These are phyloP conservation scores for Euphorbia tirucalli DNA, from an alignment of 345 rosid genomes.

Conservation along the genomic window DNA sequence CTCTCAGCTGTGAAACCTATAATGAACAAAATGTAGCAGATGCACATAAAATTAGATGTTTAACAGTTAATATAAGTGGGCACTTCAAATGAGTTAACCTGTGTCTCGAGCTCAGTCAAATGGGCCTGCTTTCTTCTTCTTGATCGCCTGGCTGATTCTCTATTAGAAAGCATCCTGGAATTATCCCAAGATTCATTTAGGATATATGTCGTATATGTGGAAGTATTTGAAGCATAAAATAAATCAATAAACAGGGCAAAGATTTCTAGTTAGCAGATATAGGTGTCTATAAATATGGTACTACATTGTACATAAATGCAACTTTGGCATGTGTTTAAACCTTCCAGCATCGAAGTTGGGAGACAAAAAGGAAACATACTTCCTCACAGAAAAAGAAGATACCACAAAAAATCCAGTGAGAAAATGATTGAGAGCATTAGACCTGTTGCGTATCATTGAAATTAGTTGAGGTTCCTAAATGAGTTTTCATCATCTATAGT, in stretches of 20 bases:
- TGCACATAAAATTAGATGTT: neutral
- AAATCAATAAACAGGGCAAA: neutral
- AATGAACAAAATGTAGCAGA: neutral
- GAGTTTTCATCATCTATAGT: too few relatives aligned
- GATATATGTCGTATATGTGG: neutral
- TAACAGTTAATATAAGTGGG: too few relatives aligned
- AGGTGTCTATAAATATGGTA: too few relatives aligned
- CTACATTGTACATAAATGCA: too few relatives aligned
- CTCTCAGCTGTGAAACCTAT: slow-evolving; percentile 31
- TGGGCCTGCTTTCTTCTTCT: slow-evolving; percentile 39
- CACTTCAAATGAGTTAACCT: slow-evolving; percentile 17
- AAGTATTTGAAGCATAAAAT: slow-evolving; percentile 1
- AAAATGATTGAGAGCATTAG: too few relatives aligned
- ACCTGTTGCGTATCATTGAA: too few relatives aligned
- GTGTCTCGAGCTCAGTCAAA: slow-evolving; percentile 34
- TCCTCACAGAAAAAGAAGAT: too few relatives aligned
- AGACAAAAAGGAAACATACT: too few relatives aligned
- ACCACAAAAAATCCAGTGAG: too few relatives aligned
- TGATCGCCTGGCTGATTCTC: slow-evolving; percentile 35
- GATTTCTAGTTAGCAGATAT: neutral
- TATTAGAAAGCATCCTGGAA: slow-evolving; percentile 34
- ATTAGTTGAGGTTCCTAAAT: too few relatives aligned
- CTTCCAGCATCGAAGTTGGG: too few relatives aligned
- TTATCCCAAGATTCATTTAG: slow-evolving; percentile 15
- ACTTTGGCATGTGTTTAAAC: too few relatives aligned